Percentiles rank a stretch among this genome's conserved stretches.
Evolutionary conservation across 2,329 filamentous ascomycete genomes (phyloP).

Genomic region (Tolypocladium tropicale): DNA sequence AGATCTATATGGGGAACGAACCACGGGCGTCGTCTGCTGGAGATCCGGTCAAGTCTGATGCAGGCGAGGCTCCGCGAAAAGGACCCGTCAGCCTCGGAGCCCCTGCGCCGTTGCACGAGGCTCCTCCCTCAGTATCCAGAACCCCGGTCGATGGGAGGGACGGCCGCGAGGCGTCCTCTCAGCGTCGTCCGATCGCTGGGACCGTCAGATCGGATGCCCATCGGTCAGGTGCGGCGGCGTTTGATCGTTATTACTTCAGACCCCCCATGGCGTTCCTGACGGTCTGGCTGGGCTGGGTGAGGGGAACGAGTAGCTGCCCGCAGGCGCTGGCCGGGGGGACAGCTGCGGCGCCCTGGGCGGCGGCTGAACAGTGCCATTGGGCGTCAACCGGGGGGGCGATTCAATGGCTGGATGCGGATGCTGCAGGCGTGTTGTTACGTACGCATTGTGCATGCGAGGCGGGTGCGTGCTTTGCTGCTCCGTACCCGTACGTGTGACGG

Average conservation of each 20-base stretch:
- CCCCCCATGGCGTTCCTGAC: background rate
- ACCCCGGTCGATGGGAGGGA: background rate
- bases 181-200: conserved; percentile 2
- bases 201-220: conserved; percentile 5
- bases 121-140: background rate
- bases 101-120: background rate
- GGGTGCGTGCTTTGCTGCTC: background rate
- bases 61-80: background rate
- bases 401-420: background rate
- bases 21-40: background rate
- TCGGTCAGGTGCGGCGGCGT: conserved; percentile 2
- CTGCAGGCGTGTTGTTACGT: background rate
- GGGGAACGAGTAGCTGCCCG: no score
- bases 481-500: no score
- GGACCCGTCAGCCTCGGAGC: background rate
- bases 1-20: background rate
- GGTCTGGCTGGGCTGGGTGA: background rate
- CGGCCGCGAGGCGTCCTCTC: background rate
- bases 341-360: no score
- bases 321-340: no score
- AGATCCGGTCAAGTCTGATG: background rate
- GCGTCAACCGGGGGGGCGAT: background rate
- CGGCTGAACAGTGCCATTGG: background rate
- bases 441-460: background rate
- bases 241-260: background rate